Evolutionary conservation across 2,329 filamentous ascomycete genomes (phyloP).

Genomic region (Verticillium longisporum): DNA sequence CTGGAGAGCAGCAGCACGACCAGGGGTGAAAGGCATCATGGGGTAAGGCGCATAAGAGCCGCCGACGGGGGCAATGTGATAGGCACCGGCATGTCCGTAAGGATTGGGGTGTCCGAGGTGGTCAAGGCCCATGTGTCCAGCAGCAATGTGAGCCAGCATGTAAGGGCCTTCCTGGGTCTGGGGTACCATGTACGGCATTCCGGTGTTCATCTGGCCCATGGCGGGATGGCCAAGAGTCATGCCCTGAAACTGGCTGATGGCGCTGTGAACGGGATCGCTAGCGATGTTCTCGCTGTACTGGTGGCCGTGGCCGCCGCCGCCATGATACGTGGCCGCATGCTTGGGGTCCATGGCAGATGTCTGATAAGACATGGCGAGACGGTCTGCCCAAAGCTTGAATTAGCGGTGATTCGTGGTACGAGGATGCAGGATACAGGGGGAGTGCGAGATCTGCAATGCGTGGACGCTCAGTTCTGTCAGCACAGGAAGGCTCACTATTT

Average conservation of each 20-base stretch:
- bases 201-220: slow-evolving; percentile 21
- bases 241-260: slow-evolving; percentile 12
- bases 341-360: slow-evolving; percentile 29
- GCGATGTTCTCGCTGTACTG: slow-evolving; percentile 11
- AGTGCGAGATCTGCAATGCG: too few relatives aligned
- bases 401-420: neutral
- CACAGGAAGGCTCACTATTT: slow-evolving; percentile 7
- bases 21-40: slow-evolving; percentile 46
- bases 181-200: slow-evolving; percentile 26
- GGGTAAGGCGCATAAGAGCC: slow-evolving; percentile 25
- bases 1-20: slow-evolving; percentile 35
- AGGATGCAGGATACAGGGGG: neutral
- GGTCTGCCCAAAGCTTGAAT: neutral
- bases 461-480: too few relatives aligned
- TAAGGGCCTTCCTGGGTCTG: slow-evolving; percentile 27
- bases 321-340: slow-evolving; percentile 17
- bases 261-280: slow-evolving; percentile 1
- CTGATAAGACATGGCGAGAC: slow-evolving; percentile 24
- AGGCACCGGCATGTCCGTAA: slow-evolving; percentile 30
- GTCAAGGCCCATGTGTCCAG: slow-evolving; percentile 26
- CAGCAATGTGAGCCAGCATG: slow-evolving; percentile 27
- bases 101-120: slow-evolving; percentile 15
- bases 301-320: slow-evolving; percentile 2
- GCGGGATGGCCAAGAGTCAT: slow-evolving; percentile 26
- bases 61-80: slow-evolving; percentile 23